Percentiles rank a stretch among this genome's conserved stretches.
Evolutionary conservation across 768 basidiomycete genomes (phyloP).

Genomic region (Psilocybe tampanensis): DNA sequence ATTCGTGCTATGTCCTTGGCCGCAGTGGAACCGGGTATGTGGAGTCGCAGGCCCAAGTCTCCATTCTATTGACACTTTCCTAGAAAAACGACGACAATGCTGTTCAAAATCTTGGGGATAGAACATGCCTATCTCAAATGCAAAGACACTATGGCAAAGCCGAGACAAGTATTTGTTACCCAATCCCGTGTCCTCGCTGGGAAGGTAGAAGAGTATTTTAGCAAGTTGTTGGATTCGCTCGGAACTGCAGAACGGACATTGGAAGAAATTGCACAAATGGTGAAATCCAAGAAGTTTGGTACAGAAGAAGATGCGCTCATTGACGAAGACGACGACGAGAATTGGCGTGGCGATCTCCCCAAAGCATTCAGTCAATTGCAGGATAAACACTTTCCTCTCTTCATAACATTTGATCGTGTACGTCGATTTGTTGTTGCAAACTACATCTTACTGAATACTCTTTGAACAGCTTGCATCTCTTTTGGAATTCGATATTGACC

Average conservation of each 20-base stretch:
- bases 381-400: conserved; percentile 69
- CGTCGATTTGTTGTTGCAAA: conserved; percentile 9
- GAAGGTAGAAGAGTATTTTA: conserved; percentile 74
- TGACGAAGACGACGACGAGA: conserved; percentile 46
- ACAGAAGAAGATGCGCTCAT: conserved; percentile 31
- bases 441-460: conserved; percentile 48
- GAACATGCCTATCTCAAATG: conserved; percentile 54
- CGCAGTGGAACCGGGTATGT: conserved; percentile 73
- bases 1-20: conserved; percentile 68
- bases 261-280: conserved; percentile 40
- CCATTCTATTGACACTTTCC: neutral
- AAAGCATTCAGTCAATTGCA: conserved; percentile 52
- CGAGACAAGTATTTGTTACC: conserved; percentile 74
- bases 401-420: conserved; percentile 67
- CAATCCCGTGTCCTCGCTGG: conserved; percentile 65
- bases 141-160: conserved; percentile 39
- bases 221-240: conserved; percentile 52
- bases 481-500: conserved; percentile 8
- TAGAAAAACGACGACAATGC: conserved; percentile 78
- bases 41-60: neutral
- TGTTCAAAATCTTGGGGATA: conserved; percentile 74
- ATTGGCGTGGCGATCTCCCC: conserved; percentile 51
- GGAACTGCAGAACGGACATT: conserved; percentile 37
- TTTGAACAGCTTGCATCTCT: conserved; percentile 36
- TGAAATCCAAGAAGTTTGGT: conserved; percentile 20